A percentile compares a stretch with the other conserved stretches of the same genome.
Evolutionary conservation across 1,284 basidiomycete species (phyloP).

Genomic region (Malassezia cuniculi): DNA sequence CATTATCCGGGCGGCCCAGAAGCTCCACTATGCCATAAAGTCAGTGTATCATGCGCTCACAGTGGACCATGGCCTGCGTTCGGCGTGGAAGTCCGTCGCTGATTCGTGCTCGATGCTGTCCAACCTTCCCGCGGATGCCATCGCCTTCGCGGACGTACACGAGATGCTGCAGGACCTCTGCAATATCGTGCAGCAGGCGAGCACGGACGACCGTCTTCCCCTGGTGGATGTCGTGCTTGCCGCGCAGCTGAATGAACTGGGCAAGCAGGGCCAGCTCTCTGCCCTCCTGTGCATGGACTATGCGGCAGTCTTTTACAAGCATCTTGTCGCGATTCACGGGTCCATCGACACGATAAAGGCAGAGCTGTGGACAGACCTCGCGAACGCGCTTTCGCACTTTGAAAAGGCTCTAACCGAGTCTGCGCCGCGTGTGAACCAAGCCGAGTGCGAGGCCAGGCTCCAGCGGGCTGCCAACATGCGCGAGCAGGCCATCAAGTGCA

Average conservation of each 20-base stretch:
- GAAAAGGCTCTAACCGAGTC: slow-evolving; percentile 7
- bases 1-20: slow-evolving; percentile 59
- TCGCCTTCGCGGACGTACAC: not conserved
- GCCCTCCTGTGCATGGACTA: slow-evolving; percentile 11
- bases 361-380: slow-evolving; percentile 37
- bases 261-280: slow-evolving; percentile 4
- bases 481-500: slow-evolving; percentile 53
- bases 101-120: slow-evolving; percentile 57
- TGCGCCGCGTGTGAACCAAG: slow-evolving; percentile 19
- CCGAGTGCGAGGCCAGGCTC: no score
- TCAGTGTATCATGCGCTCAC: slow-evolving; percentile 54
- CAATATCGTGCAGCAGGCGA: slow-evolving; percentile 13
- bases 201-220: slow-evolving; percentile 26
- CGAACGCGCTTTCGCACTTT: slow-evolving; percentile 24
- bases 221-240: slow-evolving; percentile 20
- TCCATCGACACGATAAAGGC: slow-evolving; percentile 23
- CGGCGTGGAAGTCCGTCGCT: slow-evolving; percentile 70
- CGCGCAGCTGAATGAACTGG: slow-evolving; percentile 6
- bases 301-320: slow-evolving; percentile 33
- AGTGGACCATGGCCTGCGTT: slow-evolving; percentile 44
- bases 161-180: slow-evolving; percentile 17
- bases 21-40: slow-evolving; percentile 55
- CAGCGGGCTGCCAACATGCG: slow-evolving; percentile 46
- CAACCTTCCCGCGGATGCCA: slow-evolving; percentile 13
- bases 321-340: slow-evolving; percentile 27